These are phyloP conservation scores for Stagonosporopsis rhizophila DNA, from an alignment of 2,329 filamentous ascomycete genomes.

Conservation along the genomic window DNA sequence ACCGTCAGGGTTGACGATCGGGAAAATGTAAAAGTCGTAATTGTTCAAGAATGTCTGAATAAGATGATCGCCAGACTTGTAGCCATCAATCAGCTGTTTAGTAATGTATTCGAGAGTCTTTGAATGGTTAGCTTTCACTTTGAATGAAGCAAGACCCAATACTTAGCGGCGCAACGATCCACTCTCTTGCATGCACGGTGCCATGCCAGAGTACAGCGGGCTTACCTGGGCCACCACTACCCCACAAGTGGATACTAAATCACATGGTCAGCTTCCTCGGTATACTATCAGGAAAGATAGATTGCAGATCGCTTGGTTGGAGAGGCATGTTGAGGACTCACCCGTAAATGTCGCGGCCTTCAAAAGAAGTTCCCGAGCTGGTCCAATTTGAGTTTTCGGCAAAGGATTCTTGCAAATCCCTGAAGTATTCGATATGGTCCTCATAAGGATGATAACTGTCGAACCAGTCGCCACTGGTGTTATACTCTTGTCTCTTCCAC, in stretches of 20 bases:
- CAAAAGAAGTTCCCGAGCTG: constrained; percentile 38
- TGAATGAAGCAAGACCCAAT: not conserved
- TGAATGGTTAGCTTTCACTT: not conserved
- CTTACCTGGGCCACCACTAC: constrained; percentile 36
- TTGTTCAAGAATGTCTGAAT: constrained; percentile 43
- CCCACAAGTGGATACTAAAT: constrained; percentile 40
- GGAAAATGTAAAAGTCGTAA: constrained; percentile 45
- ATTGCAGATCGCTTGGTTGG: too few species aligned
- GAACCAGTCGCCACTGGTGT: constrained; percentile 35
- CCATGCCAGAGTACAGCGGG: constrained; percentile 38
- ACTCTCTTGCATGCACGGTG: constrained; percentile 44
- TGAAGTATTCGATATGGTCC: constrained; percentile 33
- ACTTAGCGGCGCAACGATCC: constrained; percentile 53
- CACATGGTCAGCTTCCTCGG: not conserved
- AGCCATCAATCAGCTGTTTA: constrained; percentile 37
- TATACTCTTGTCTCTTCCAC: constrained; percentile 33
- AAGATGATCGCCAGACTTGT: constrained; percentile 33
- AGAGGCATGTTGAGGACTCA: not conserved
- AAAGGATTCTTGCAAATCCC: constrained; percentile 36
- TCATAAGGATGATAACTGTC: constrained; percentile 44
- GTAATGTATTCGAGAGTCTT: constrained; percentile 39
- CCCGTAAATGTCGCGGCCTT: constrained; percentile 42
- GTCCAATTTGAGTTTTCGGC: constrained; percentile 40
- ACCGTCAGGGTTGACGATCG: constrained; percentile 44
- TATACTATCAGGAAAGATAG: too few species aligned